Evolutionary conservation across 1,139 yeast species (phyloP), one percentile per base, ranked within the genome.

Genomic region (Candida smagusa): DNA sequence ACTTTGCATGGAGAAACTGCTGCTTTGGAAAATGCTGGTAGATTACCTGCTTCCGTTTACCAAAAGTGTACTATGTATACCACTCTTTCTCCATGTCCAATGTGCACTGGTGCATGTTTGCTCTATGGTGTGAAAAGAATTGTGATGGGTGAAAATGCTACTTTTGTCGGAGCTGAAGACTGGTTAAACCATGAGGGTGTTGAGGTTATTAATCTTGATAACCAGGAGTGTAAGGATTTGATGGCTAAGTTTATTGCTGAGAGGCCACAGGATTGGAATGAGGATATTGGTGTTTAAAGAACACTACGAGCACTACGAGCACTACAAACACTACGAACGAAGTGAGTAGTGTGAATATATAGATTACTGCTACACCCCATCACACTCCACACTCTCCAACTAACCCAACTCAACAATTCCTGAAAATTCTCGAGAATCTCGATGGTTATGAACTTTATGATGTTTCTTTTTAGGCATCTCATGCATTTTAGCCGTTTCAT

Each of bases 71-170:
- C 83, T 47, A 79, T 90, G 80, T 90, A 89, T 63, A 88, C 97
- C 31, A 86, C 97, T 0, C 68, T 90, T 47, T 85, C 96, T 6
- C 97, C 97, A 2, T 90, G 97, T 59, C 73, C 81, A 48, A 90
- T 90, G 97, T 90, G 97, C 56, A 78, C 95, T 6, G 97, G 97
- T 12, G 95, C 96, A 11, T 86, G 94, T 48, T 56, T 90, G 39
- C 70, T 90, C 72, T 90, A 89, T 62, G 96, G 96, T 27, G 74
- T 90, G 47, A 80, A 81, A 49, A 72, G 97, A 47, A 84, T 88
- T 27, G 97, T 90, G 0, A 55, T 88, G 61, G 97, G 96, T 13
- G 97, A 90, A 60, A 88, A 88, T 59, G 77, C 64, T 36, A 89
- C 84, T 21, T 90, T 84, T 51, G 48, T 73, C 30, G 96, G 97